Evolutionary conservation across 78 protist genomes (phyloP), one percentile per base, ranked within the genome.

Genomic region (slime mould (Dictyostelium discoideum)): DNA sequence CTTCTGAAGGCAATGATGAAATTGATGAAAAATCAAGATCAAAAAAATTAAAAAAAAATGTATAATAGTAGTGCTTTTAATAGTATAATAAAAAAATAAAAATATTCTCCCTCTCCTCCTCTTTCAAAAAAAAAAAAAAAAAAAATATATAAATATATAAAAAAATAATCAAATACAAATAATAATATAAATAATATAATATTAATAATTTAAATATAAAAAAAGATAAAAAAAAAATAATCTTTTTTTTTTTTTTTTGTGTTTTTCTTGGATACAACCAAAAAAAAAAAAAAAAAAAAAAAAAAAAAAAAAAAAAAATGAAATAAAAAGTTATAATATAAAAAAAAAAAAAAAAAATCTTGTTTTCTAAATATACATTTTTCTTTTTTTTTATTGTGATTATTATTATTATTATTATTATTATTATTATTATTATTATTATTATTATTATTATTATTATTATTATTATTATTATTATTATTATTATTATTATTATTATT

Each of bases 21-120:
- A 24, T 67, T 67, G 76, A 67, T 67, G 76, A 67, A 67, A 67
- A 67, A 67, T 67, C 76, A 67, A 67, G 76, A 67, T n/a, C 76
- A 7, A 67, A 67, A 13, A 67, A 67, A 67, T 24, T 67, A 24
- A 63, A 67, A 67, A 67, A 67, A n/a, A 67, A 67, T 67, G 65
- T 54, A 54, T 54, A 54, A 54, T 54, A 54, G 65, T 54, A 54
- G 65, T 54, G 65, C 18, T 54, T 54, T 16, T 10, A 50, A 11
- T 44, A 50, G 8, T 50, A 50, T 50, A 50, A 50, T 50, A 50
- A 50, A 32, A 44, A 44, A 44, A 44, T 16, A 10, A 16, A 10
- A 10, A 16, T 22, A 10, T 1, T 16, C 5, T 54, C n/a, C n/a
- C n/a, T 11, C 16, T 50, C 16, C 65, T 16, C 65, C 20, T n/a